Base-by-base conservation (phyloP, 805 yeast species). In the Torulaspora gathmanii region DNA sequence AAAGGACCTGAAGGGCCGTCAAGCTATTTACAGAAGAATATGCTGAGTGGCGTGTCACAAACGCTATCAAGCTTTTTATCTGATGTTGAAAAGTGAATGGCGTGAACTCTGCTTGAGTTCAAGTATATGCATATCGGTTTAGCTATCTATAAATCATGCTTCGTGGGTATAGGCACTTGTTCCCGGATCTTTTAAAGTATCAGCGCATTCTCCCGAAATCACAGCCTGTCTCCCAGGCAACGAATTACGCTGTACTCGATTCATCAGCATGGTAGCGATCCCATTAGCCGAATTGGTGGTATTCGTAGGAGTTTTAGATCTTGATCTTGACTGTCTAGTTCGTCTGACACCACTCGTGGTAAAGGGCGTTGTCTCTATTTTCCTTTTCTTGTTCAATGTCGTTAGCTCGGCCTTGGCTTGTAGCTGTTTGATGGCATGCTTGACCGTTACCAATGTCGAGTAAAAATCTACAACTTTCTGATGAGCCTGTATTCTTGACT, bases 401-500 rank as follows among this genome's bases (percentile, higher is more conserved):
- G 29, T n/a, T 15, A 33, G 28, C 11, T 38, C 13, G 4, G 36
- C 30, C 16, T 40, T 20, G 8, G 35, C 23, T 12, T 44, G 31
- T 11, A 48, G 20, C 8, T 20, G 38, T 20, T 56, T 51, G 20
- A 56, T 46, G 5, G 62, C 67, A 25, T 58, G 56, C 12, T 61
- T 60, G 8, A 65, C 69, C 11, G 62, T 49, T 23, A 54, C 55
- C 50, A 84, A 65, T 0, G 73, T 65, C 10, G 68, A 52, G 60
- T 93, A 93, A 57, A 91, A 93, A 9, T 74, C 71, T 15, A 72
- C 71, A 2, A 93, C 99, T 52, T 73, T 77, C 1, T 72, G 72
- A 65, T 89, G 87, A 0, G 91, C 85, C 57, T 65, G 71, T 12
- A 93, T 86, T 57, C 78, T 81, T 1, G 61, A 57, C 27, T 73